These are phyloP conservation scores for Candida sp. DNA, from an alignment of 1,139 yeast genomes.

Conservation along the genomic window DNA sequence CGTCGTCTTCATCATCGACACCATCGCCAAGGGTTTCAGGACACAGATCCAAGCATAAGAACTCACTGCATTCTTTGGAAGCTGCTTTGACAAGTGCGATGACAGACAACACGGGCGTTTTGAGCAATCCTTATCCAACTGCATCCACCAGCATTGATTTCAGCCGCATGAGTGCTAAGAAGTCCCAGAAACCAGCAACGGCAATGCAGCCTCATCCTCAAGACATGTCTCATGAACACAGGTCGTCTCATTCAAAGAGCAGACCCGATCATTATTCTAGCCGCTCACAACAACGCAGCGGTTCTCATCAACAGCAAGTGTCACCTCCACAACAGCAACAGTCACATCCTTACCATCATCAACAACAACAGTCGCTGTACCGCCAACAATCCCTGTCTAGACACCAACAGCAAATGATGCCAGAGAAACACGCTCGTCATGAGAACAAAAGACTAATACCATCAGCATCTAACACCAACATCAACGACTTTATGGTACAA, in stretches of 20 bases:
- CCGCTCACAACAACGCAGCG: not conserved
- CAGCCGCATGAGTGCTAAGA: slow-evolving; percentile 5
- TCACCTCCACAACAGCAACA: slow-evolving; percentile 6
- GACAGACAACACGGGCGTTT: slow-evolving; percentile 2
- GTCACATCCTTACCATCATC: slow-evolving; percentile 8
- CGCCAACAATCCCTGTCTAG: slow-evolving; percentile 9
- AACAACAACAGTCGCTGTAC: slow-evolving; percentile 6
- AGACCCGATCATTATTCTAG: slow-evolving; percentile 2
- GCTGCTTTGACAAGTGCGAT: slow-evolving; percentile 4
- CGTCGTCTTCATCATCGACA: not conserved
- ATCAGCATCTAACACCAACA: slow-evolving; percentile 16
- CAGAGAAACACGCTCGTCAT: slow-evolving; percentile 11
- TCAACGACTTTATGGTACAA: slow-evolving; percentile 12
- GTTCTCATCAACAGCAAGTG: not conserved
- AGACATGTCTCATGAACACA: not conserved
- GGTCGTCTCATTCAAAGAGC: slow-evolving; percentile 3
- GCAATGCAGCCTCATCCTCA: not conserved
- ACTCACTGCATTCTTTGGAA: slow-evolving; percentile 2
- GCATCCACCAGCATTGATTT: slow-evolving; percentile 11
- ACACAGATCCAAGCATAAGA: slow-evolving; percentile 5
- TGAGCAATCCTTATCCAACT: slow-evolving; percentile 8
- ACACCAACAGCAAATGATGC: slow-evolving; percentile 4
- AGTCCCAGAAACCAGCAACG: not conserved
- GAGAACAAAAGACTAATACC: slow-evolving; percentile 11
- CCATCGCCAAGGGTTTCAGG: slow-evolving; percentile 3